Evolutionary conservation across 2,329 filamentous ascomycete genomes (phyloP).

Genomic region (Ceratocystis lukuohia): DNA sequence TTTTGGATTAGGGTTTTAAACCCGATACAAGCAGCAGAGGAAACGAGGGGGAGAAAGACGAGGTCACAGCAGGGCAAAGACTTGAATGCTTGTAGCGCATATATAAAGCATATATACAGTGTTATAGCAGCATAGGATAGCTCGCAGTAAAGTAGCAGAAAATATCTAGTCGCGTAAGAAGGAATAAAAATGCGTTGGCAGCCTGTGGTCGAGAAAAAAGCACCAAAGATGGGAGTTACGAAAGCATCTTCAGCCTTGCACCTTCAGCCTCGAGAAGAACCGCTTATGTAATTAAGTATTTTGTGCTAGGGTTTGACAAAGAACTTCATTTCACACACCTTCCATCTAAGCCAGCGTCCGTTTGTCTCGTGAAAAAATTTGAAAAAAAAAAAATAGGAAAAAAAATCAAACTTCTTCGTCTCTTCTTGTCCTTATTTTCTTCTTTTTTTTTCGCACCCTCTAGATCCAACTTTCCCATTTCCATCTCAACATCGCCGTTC

Average conservation of each 20-base stretch:
- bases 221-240: background rate
- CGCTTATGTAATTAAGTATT: background rate
- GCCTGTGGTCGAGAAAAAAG: background rate
- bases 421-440: background rate
- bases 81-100: background rate
- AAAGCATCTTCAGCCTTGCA: background rate
- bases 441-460: background rate
- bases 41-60: background rate
- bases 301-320: background rate
- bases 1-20: background rate
- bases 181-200: background rate
- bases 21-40: background rate
- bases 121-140: background rate
- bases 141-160: background rate
- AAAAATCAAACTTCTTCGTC: background rate
- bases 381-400: no score
- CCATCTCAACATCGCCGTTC: background rate
- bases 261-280: background rate
- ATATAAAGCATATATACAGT: no score
- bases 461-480: no score
- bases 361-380: background rate
- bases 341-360: background rate
- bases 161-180: background rate
- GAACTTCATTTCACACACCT: background rate
- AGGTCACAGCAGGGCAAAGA: background rate